These are phyloP conservation scores for Boletus smithii DNA, from an alignment of 1,284 basidiomycete species.

Conservation along the genomic window DNA sequence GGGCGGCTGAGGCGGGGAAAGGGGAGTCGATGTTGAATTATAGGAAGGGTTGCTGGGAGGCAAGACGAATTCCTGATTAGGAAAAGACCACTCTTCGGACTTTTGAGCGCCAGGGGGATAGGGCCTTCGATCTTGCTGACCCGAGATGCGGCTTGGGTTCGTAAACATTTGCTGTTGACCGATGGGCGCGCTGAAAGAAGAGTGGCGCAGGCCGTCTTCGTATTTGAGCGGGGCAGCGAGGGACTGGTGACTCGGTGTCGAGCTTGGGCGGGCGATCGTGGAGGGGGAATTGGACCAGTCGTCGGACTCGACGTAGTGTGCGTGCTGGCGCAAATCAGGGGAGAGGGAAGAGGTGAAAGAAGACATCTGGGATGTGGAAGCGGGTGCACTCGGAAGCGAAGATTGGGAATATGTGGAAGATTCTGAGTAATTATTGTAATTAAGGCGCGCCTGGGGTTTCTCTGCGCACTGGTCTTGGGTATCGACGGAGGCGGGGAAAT, in stretches of 20 bases:
- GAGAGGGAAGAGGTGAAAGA: conserved; percentile 48
- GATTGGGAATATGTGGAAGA: conserved; percentile 45
- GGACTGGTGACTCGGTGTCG: conserved; percentile 55
- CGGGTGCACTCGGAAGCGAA: conserved; percentile 45
- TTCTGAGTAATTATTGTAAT: too few species aligned
- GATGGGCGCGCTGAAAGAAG: conserved; percentile 55
- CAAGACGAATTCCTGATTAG: conserved; percentile 33
- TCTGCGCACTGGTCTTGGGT: conserved; percentile 36
- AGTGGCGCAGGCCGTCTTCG: conserved; percentile 62
- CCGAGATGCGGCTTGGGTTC: conserved; percentile 65
- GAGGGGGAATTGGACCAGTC: conserved; percentile 34
- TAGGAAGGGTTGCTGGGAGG: conserved; percentile 29
- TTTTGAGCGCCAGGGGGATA: conserved; percentile 27
- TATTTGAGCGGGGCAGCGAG: conserved; percentile 49
- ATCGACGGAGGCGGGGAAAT: conserved; percentile 52
- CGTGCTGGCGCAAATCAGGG: conserved; percentile 40
- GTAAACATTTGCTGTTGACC: conserved; percentile 58
- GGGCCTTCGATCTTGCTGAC: conserved; percentile 57
- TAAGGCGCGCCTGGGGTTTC: too few species aligned
- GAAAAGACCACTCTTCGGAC: conserved; percentile 43
- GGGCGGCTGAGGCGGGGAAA: conserved; percentile 30
- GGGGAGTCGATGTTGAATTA: conserved; percentile 20
- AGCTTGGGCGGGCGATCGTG: conserved; percentile 50
- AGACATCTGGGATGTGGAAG: conserved; percentile 46
- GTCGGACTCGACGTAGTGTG: conserved; percentile 27